Evolutionary conservation across 768 basidiomycete genomes (phyloP).

Genomic region (Pleurotus giganteus): DNA sequence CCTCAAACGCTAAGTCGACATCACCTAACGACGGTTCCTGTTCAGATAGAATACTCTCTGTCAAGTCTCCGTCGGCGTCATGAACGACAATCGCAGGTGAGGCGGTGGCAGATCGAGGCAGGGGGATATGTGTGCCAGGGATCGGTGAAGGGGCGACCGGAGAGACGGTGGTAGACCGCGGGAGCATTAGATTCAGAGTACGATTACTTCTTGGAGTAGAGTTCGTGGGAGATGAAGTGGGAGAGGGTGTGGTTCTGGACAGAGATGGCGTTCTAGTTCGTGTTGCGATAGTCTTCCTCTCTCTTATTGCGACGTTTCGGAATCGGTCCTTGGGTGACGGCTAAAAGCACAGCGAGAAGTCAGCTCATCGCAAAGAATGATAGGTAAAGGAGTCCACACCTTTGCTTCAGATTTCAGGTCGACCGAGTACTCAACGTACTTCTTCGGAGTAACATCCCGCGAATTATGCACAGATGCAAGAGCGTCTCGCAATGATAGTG

Average conservation of each 20-base stretch:
- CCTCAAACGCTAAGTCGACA: slow-evolving; percentile 9
- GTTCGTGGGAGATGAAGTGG: slow-evolving; percentile 56
- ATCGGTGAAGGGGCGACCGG: slow-evolving; percentile 45
- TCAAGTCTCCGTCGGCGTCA: slow-evolving; percentile 17
- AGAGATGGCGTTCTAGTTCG: slow-evolving; percentile 67
- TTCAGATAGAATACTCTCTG: slow-evolving; percentile 7
- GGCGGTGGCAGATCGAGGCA: slow-evolving; percentile 49
- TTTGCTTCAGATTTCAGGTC: slow-evolving; percentile 61
- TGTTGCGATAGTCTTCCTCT: slow-evolving; percentile 41
- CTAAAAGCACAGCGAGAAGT: slow-evolving; percentile 27
- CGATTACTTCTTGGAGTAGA: slow-evolving; percentile 62
- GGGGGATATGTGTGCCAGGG: slow-evolving; percentile 43
- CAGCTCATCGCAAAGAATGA: neutral
- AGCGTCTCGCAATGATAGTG: slow-evolving; percentile 53
- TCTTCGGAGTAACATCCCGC: slow-evolving; percentile 48
- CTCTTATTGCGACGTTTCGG: slow-evolving; percentile 60
- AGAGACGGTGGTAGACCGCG: slow-evolving; percentile 14
- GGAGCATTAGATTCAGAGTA: slow-evolving; percentile 28
- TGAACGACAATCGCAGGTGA: slow-evolving; percentile 42
- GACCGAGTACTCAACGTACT: slow-evolving; percentile 54
- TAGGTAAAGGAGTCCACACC: slow-evolving; percentile 30
- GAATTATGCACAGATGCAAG: slow-evolving; percentile 53
- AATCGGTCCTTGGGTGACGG: slow-evolving; percentile 60
- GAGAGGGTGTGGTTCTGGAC: slow-evolving; percentile 58
- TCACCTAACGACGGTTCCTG: slow-evolving; percentile 11